Base-by-base conservation (phyloP, 805 yeast genomes). In the Lipomyces spencermartinsiae region DNA sequence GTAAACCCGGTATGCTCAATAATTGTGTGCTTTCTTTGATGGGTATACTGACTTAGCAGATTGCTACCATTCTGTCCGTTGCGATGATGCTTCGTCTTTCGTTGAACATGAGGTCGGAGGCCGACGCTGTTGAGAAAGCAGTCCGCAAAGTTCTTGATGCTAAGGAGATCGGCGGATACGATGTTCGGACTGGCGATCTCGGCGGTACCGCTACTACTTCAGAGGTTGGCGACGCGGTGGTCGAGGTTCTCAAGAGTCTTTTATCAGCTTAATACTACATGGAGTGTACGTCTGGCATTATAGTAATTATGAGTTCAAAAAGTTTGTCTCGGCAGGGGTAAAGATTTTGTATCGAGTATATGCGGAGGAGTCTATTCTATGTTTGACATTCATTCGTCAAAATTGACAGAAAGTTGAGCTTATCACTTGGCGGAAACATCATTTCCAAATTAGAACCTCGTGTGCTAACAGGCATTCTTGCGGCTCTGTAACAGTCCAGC, bases 21-120 rank as follows among this genome's bases (percentile, higher is more conserved):
- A 31, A n/a, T n/a, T 43, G 22, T 43, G 29, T n/a, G 19, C 3
- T 43, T 8, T 43, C 49, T 8, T n/a, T 16, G 5, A 4, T 4
- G 22, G 10, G n/a, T 43, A 43, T 16, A 9, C 49, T 43, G 49
- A 43, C 25, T 29, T 51, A n/a, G 14, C 59, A 66, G 70, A 66
- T 94, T 66, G 99, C 98, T 62, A 92, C 98, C 31, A 93, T 94
- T 74, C 85, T 95, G 76, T 93, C 98, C 33, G 97, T 92, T 12
- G 98, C 98, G 39, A 91, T 95, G 97, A 95, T 95, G 98, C 86
- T 95, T 81, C 87, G 94, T 76, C 86, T 95, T 71, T 93, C 98
- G 22, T 86, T 95, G 78, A 89, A 92, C 78, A 81, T 92, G 76
- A 86, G 85, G 68, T 87, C 89, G 71, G 97, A 92, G 80, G 98